Conservation (phyloP, 352 stramenopile genomes). For the Globisporangium spiculum region DNA sequence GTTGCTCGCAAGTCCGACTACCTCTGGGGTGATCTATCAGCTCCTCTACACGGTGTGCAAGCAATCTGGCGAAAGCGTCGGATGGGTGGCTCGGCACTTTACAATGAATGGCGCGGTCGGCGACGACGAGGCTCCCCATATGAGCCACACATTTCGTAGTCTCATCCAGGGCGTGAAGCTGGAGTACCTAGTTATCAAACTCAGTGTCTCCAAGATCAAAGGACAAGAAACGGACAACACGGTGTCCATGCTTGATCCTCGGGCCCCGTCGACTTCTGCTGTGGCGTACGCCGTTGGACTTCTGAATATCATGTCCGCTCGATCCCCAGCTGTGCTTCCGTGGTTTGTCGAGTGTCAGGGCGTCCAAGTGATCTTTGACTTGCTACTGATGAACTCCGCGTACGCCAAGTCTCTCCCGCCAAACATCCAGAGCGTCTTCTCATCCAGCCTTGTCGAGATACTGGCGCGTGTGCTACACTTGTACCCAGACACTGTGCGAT, state of each 20-base stretch:
- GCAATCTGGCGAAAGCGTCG: not conserved
- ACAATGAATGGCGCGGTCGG: not conserved
- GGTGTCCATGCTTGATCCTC: slow-evolving; percentile 15
- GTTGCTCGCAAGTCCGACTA: slow-evolving; percentile 1
- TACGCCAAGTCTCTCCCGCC: not conserved
- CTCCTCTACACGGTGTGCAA: slow-evolving; percentile 15
- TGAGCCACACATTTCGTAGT: not conserved
- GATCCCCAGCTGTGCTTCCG: not conserved
- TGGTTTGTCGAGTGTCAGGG: slow-evolving; percentile 12
- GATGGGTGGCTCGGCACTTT: slow-evolving; percentile 9
- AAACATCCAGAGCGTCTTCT: not conserved
- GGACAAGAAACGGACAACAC: slow-evolving; percentile 10
- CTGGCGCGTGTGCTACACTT: not conserved
- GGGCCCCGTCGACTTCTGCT: slow-evolving; percentile 8
- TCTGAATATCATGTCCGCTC: not conserved
- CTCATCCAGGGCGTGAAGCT: slow-evolving; percentile 4
- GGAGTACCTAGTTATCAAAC: slow-evolving; percentile 8
- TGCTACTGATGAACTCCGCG: slow-evolving; percentile 3
- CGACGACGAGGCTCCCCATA: not conserved
- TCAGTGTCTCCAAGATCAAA: slow-evolving; percentile 8
- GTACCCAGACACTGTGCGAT: not conserved
- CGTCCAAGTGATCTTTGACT: slow-evolving; percentile 8
- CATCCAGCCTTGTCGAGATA: not conserved
- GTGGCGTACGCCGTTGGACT: slow-evolving; percentile 13
- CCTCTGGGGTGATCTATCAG: slow-evolving; percentile 10